These are phyloP conservation scores for Serendipita sp. DNA, from an alignment of 768 basidiomycete genomes.

Conservation along the genomic window DNA sequence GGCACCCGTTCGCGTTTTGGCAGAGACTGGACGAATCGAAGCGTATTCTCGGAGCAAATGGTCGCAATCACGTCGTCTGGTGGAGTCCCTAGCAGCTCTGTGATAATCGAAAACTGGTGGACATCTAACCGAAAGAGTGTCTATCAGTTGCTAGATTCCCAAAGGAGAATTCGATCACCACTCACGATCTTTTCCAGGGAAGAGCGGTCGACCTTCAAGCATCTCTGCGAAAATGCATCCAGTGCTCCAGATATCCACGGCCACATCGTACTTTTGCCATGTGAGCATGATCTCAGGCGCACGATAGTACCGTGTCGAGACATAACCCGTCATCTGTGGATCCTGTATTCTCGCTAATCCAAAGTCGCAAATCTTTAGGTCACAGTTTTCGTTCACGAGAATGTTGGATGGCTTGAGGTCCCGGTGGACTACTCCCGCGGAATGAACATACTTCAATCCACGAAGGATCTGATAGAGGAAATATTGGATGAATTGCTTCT, in stretches of 20 bases:
- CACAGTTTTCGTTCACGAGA: conserved; percentile 98
- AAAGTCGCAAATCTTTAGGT: conserved; percentile 99
- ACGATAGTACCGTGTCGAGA: conserved; percentile 96
- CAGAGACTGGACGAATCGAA: conserved; percentile 94
- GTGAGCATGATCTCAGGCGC: conserved; percentile 99
- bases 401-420: conserved; percentile 99
- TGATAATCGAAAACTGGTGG: conserved; percentile 99
- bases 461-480: conserved; percentile 98
- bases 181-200: conserved; percentile 99
- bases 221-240: conserved; percentile 99
- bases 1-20: conserved; percentile 94
- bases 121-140: conserved; percentile 49
- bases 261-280: conserved; percentile 99
- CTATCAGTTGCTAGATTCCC: neutral
- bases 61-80: conserved; percentile 99
- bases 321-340: conserved; percentile 99
- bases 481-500: conserved; percentile 99
- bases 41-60: conserved; percentile 96
- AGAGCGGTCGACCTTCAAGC: conserved; percentile 95
- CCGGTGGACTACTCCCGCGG: conserved; percentile 95
- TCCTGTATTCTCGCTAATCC: conserved; percentile 97
- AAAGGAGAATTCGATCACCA: conserved; percentile 19
- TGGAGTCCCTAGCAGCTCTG: conserved; percentile 93
- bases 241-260: conserved; percentile 98
- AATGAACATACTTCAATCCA: conserved; percentile 98